Conservation (phyloP, 2,329 filamentous ascomycete species). For the Grosmannia huntii region DNA sequence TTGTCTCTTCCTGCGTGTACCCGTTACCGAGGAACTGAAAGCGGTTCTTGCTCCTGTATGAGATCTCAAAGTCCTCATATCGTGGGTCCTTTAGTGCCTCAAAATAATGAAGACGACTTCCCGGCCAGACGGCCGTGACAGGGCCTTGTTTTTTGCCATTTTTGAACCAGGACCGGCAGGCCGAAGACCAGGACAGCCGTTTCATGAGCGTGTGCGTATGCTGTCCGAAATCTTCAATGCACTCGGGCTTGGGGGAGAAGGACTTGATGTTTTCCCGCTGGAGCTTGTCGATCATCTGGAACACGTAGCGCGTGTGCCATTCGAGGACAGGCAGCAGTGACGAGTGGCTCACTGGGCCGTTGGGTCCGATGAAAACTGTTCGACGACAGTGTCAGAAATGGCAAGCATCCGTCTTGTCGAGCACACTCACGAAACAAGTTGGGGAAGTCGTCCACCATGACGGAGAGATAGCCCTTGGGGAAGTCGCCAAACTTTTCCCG, state of each 20-base stretch:
- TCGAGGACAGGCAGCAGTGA: constrained; percentile 15
- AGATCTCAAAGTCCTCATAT: constrained; percentile 20
- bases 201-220: constrained; percentile 18
- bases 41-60: constrained; percentile 6
- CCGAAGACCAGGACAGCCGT: constrained; percentile 17
- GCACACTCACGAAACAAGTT: too few relatives aligned
- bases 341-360: constrained; percentile 12
- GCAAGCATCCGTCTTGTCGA: too few relatives aligned
- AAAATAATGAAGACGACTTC: constrained; percentile 13
- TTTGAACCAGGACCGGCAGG: constrained; percentile 18
- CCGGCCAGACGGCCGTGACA: constrained; percentile 13
- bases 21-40: constrained; percentile 6
- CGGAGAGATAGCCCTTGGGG: too few relatives aligned
- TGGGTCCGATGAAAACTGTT: constrained; percentile 13
- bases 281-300: constrained; percentile 14
- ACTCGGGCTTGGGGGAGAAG: constrained; percentile 14
- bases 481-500: constrained; percentile 5
- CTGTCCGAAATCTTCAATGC: constrained; percentile 19
- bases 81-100: constrained; percentile 15
- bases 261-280: constrained; percentile 20
- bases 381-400: too few relatives aligned
- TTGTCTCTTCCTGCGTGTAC: neutral
- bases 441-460: too few relatives aligned
- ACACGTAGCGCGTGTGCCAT: constrained; percentile 19
- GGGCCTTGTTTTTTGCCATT: constrained; percentile 12